Evolutionary conservation across 495 filamentous ascomycete species (phyloP), one percentile per base, ranked within the genome.

Genomic region (Jackrogersella multiformis): DNA sequence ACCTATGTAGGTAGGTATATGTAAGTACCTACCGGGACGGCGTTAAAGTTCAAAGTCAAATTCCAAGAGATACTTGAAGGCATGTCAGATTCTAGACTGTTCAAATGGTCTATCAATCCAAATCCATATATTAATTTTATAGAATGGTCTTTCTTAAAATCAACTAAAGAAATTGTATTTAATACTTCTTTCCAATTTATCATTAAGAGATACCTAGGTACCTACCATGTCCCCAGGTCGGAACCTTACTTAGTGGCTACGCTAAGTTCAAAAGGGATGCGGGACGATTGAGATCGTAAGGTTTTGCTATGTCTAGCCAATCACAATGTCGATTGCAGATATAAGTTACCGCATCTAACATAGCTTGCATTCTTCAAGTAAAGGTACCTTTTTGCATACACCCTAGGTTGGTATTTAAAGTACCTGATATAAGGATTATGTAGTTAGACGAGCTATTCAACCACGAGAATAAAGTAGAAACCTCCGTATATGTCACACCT

Each of bases 221-320:
- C n/a, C n/a, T n/a, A n/a, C n/a, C n/a, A n/a, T n/a, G n/a, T n/a
- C n/a, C n/a, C n/a, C n/a, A n/a, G n/a, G n/a, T 59, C 42, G 56
- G 28, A 30, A 36, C 56, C 56, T 60, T 61, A 45, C 58, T 45
- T 35, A 54, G 58, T 48, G 58, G 58, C 58, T 32, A 54, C 58
- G 58, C 36, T 61, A 61, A 32, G 13, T 35, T 28, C 7, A 34
- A 32, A 54, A 5, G 49, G 26, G 48, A 44, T 4, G 48, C 46
- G 48, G 58, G 58, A 61, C 26, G 45, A 21, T 35, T 15, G 21
- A 35, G 55, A 46, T 44, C 24, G 39, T 20, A 45, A 23, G 46
- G 18, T 49, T 34, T n/a, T 35, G 21, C 16, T 53, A 54, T 35
- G 15, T 36, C 13, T 12, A 24, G 13, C 58, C 48, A 61, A 61